Base-by-base conservation (phyloP, 371 early-diverging fungal species). In the Rhizopus sp. region DNA sequence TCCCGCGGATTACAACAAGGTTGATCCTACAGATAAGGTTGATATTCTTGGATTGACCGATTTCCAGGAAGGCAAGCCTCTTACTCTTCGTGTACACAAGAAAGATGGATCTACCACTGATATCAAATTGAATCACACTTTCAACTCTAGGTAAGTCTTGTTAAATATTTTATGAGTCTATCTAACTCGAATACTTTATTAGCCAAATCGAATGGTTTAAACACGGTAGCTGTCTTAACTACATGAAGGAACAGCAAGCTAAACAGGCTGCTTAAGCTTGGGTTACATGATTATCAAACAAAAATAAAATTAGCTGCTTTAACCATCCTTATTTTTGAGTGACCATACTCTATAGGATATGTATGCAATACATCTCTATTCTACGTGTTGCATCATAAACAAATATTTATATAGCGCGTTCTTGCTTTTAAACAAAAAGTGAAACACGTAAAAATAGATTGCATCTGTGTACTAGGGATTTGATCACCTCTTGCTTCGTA, bases 201-300 rank as follows among this genome's bases (percentile, higher is more conserved):
- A 87, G 56, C 57, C 94, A 94, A 77, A 89, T 97, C 71, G 88
- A 80, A 44, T 98, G 98, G 97, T 96, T 97, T 91, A 94, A 95
- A 86, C 88, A 88, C 46, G 97, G 97, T 5, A 37, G 46, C 29
- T 46, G 46, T 7, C 46, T 46, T 23, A 29, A 46, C 3, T 46
- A 41, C 12, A 46, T 46, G 29, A 29, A 46, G 15, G 7, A 8
- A 7, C 17, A 46, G 15, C 46, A 46, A 17, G 29, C 9, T 29
- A 8, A 46, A 13, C 13, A 37, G 13, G 15, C 17, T 2, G 29
- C 7, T 29, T 7, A 29, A 29, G 7, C 23, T 23, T 23, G 23
- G 23, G 2, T 23, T 23, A 23, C 23, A 23, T 23, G 23, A 23
- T 23, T 23, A 23, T 23, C 23, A 23, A 23, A 2, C 2, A 23